Percentiles rank a stretch among this genome's conserved stretches.
Conservation (phyloP, 805 yeast species). For the Pichia ethanolica region DNA sequence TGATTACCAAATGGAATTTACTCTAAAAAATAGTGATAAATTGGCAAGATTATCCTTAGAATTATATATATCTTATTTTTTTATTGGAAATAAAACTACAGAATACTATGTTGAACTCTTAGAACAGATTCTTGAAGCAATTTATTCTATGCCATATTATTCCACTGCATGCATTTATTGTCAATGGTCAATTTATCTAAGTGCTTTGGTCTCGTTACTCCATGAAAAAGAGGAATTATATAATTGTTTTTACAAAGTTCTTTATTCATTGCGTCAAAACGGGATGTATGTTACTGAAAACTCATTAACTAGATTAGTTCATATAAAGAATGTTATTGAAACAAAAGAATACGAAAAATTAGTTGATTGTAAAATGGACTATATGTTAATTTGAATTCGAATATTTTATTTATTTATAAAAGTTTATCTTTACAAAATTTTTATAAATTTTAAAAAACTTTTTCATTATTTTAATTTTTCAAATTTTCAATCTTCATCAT, state of each 20-base stretch:
- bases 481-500: too few species aligned
- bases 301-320: background rate
- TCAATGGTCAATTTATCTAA: too few species aligned
- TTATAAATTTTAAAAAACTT: too few species aligned
- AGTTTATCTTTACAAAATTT: too few species aligned
- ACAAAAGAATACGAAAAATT: background rate
- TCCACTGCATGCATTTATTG: background rate
- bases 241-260: background rate
- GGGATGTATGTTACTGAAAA: background rate
- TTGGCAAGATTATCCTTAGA: too few species aligned
- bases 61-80: too few species aligned
- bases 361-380: too few species aligned
- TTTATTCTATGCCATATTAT: background rate
- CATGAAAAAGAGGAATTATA: background rate
- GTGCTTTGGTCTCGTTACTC: background rate
- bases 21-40: too few species aligned
- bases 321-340: background rate
- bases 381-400: background rate
- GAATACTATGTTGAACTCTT: background rate
- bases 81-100: background rate
- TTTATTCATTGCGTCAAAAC: background rate
- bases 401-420: too few species aligned
- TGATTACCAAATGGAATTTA: too few species aligned
- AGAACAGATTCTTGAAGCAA: background rate
- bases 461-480: too few species aligned